phyloP scores from a whole-genome alignment of 768 basidiomycete species.

The Pulveroboletus ravenelii region DNA sequence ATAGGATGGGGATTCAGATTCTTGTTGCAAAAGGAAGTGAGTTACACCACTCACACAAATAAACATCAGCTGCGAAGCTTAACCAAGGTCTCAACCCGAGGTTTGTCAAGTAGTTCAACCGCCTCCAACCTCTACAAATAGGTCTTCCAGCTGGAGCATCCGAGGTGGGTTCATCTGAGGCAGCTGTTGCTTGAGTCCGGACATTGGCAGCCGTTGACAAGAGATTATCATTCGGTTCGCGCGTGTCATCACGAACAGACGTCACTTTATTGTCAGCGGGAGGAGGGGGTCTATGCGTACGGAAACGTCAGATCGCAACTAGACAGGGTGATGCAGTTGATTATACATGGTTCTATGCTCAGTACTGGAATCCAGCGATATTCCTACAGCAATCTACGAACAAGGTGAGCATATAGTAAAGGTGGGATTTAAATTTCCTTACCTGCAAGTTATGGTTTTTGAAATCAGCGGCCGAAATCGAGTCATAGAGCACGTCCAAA shows the following conservation, averaged over 20 bases:
- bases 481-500: conserved; percentile 69
- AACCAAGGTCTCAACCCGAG: conserved; percentile 14
- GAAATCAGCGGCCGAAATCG: conserved; percentile 60
- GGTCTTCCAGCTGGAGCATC: background rate
- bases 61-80: conserved; percentile 42
- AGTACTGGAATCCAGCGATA: conserved; percentile 20
- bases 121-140: background rate
- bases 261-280: conserved; percentile 6
- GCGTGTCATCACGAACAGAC: background rate
- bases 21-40: background rate
- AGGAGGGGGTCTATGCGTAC: conserved; percentile 18
- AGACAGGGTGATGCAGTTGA: conserved; percentile 37
- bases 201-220: background rate
- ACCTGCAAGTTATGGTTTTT: conserved; percentile 50
- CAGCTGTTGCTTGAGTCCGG: background rate
- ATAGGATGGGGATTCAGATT: conserved; percentile 2
- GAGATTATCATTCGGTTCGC: background rate
- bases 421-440: conserved; percentile 7
- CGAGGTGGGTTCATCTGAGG: background rate
- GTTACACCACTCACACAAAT: conserved; percentile 46
- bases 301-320: conserved; percentile 20
- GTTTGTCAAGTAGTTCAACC: background rate
- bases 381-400: conserved; percentile 24
- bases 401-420: background rate
- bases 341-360: conserved; percentile 42